A percentile compares a stretch with the other conserved stretches of the same genome.
Conservation (phyloP, 2,329 filamentous ascomycete species). For the Cercospora beticola region DNA sequence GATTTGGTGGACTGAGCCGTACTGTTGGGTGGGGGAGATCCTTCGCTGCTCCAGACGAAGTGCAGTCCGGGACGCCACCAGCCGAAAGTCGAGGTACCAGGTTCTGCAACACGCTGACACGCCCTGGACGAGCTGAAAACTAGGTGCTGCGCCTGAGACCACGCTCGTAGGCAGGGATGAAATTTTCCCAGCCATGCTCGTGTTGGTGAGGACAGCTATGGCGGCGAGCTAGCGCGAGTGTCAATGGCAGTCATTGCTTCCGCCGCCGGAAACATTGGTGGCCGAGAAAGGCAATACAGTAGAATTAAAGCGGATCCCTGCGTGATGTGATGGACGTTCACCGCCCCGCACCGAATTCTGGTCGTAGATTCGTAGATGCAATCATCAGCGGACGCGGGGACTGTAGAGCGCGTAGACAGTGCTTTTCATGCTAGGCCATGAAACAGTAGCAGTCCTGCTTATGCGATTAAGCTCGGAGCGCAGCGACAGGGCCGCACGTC, state of each 20-base stretch:
- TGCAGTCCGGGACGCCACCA: constrained; percentile 13
- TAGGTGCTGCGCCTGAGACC: neutral
- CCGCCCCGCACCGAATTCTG: neutral
- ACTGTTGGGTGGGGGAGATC: neutral
- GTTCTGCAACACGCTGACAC: neutral
- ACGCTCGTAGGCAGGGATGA: neutral
- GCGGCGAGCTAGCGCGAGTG: neutral
- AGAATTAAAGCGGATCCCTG: neutral
- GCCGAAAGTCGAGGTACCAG: constrained; percentile 7
- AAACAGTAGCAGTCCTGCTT: neutral
- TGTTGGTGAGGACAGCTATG: neutral
- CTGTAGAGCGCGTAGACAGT: neutral
- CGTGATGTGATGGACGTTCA: neutral
- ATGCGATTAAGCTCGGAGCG: neutral
- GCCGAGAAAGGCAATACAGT: neutral
- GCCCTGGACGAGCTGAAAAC: neutral
- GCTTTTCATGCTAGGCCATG: neutral
- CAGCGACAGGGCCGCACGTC: neutral
- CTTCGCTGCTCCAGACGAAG: constrained; percentile 4
- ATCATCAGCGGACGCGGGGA: too few relatives aligned
- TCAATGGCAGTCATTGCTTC: neutral
- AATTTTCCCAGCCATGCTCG: neutral
- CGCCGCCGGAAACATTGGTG: neutral
- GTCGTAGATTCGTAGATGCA: neutral
- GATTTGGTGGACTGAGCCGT: neutral